Percentiles rank a stretch among this genome's conserved stretches.
phyloP scores from a whole-genome alignment of 352 stramenopile genomes.

The Hyaloperonospora brassicae region DNA sequence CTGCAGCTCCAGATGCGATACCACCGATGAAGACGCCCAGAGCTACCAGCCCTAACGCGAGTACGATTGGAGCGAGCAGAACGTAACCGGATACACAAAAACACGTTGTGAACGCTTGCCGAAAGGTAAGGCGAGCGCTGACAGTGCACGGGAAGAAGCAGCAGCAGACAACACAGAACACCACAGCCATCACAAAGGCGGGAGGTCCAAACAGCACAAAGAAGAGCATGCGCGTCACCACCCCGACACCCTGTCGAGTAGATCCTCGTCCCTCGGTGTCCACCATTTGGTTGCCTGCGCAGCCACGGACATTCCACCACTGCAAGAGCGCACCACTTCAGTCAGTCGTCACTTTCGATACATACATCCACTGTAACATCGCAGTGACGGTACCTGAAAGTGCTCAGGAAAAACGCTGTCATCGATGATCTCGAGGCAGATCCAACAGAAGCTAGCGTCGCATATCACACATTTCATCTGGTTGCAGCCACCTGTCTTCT shows the following conservation, averaged over 20 bases:
- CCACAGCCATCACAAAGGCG: slow-evolving; percentile 46
- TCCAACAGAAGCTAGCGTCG: slow-evolving; percentile 84
- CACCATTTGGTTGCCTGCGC: slow-evolving; percentile 62
- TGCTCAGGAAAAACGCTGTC: slow-evolving; percentile 80
- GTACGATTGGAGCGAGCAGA: slow-evolving; percentile 38
- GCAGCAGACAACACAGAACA: slow-evolving; percentile 49
- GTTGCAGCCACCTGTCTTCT: slow-evolving; percentile 88
- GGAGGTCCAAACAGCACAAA: slow-evolving; percentile 60
- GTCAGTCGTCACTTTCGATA: too few relatives aligned
- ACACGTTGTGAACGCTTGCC: slow-evolving; percentile 54
- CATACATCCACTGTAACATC: not conserved
- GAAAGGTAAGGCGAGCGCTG: slow-evolving; percentile 33
- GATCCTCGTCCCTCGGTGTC: slow-evolving; percentile 43
- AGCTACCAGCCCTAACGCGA: slow-evolving; percentile 25
- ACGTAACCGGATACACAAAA: slow-evolving; percentile 54
- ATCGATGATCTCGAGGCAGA: slow-evolving; percentile 77
- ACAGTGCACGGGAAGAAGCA: slow-evolving; percentile 58
- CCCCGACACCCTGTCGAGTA: slow-evolving; percentile 29
- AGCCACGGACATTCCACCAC: slow-evolving; percentile 77
- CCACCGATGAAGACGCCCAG: slow-evolving; percentile 24
- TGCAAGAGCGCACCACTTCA: slow-evolving; percentile 19
- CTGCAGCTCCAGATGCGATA: slow-evolving; percentile 17
- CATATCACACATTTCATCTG: slow-evolving; percentile 87
- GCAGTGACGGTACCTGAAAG: slow-evolving; percentile 46
- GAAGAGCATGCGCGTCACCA: slow-evolving; percentile 41